Conservation (phyloP, 2,329 filamentous ascomycete species). For the Fusarium aywerte region DNA sequence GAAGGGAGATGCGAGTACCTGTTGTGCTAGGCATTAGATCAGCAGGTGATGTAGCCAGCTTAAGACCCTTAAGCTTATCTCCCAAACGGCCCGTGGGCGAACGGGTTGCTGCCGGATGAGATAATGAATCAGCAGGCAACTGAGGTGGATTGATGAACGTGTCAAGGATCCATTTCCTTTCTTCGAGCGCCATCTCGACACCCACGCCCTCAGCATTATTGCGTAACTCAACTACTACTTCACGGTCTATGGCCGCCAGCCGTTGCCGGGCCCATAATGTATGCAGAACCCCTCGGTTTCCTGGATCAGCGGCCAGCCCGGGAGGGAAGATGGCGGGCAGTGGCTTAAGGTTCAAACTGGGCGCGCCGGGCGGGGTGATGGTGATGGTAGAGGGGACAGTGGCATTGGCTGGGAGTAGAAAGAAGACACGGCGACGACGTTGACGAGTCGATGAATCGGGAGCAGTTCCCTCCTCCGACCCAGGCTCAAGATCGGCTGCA, state of each 20-base stretch:
- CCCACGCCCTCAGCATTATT: constrained; percentile 84
- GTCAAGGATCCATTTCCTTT: constrained; percentile 85
- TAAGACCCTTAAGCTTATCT: constrained; percentile 83
- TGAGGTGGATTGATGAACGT: constrained; percentile 67
- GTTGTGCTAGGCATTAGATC: constrained; percentile 66
- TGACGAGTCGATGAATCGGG: constrained; percentile 40
- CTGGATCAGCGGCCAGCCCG: constrained; percentile 75
- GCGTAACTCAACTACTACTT: constrained; percentile 79
- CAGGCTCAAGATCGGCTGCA: constrained; percentile 57
- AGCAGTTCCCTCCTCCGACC: constrained; percentile 49
- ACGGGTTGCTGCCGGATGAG: constrained; percentile 66
- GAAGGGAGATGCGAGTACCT: constrained; percentile 54
- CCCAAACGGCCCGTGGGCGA: constrained; percentile 75
- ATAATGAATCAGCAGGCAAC: constrained; percentile 26
- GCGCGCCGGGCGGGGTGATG: constrained; percentile 61
- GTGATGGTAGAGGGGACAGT: constrained; percentile 78
- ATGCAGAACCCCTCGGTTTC: constrained; percentile 84
- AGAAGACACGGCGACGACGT: constrained; percentile 75
- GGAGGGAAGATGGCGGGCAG: constrained; percentile 88
- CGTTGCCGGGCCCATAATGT: constrained; percentile 91
- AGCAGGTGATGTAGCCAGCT: constrained; percentile 76
- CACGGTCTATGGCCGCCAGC: constrained; percentile 76
- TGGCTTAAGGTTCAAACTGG: constrained; percentile 73
- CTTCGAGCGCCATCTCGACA: constrained; percentile 83
- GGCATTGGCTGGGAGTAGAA: constrained; percentile 78